Evolutionary conservation across 805 yeast species (phyloP).

Genomic region (Yarrowia sp.): DNA sequence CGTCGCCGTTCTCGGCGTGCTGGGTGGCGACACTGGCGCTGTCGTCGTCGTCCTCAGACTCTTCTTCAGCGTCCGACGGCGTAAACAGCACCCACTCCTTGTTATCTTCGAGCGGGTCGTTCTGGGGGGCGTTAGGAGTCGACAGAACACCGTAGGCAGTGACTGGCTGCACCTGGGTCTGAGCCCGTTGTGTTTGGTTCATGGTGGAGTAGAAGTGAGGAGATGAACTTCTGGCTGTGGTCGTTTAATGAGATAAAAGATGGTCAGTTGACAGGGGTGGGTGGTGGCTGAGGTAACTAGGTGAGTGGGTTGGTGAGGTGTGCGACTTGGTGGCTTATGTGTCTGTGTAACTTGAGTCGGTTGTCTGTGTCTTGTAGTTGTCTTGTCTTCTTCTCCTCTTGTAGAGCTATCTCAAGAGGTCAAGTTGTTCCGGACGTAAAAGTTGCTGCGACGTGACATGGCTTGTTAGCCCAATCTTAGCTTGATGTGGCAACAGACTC

Average conservation of each 20-base stretch:
- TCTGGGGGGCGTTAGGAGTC: slow-evolving; percentile 10
- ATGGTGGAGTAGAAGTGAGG: not conserved
- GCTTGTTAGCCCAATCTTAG: slow-evolving; percentile 31
- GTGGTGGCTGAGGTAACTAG: not conserved
- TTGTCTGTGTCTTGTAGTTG: too few relatives aligned
- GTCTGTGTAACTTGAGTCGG: too few relatives aligned
- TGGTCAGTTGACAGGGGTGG: slow-evolving; percentile 19
- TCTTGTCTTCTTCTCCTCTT: too few relatives aligned
- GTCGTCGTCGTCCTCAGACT: slow-evolving; percentile 40
- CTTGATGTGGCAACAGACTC: slow-evolving; percentile 34
- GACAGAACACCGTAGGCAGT: slow-evolving; percentile 29
- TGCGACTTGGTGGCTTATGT: too few relatives aligned
- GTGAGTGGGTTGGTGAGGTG: too few relatives aligned
- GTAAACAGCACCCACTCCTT: slow-evolving; percentile 53
- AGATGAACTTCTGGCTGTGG: too few relatives aligned
- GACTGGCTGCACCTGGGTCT: slow-evolving; percentile 32
- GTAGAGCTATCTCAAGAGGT: not conserved
- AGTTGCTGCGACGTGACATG: slow-evolving; percentile 38
- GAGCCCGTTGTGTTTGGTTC: slow-evolving; percentile 36
- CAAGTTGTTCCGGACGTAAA: slow-evolving; percentile 18
- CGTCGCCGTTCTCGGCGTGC: slow-evolving; percentile 38
- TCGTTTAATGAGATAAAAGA: not conserved
- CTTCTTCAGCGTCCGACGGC: slow-evolving; percentile 45
- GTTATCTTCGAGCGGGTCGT: slow-evolving; percentile 41
- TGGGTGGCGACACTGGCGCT: slow-evolving; percentile 38